A percentile compares a stretch with the other conserved stretches of the same genome.
These are phyloP conservation scores for Cryptosporidium sp. DNA, from an alignment of 169 alveolate genomes.

Conservation along the genomic window DNA sequence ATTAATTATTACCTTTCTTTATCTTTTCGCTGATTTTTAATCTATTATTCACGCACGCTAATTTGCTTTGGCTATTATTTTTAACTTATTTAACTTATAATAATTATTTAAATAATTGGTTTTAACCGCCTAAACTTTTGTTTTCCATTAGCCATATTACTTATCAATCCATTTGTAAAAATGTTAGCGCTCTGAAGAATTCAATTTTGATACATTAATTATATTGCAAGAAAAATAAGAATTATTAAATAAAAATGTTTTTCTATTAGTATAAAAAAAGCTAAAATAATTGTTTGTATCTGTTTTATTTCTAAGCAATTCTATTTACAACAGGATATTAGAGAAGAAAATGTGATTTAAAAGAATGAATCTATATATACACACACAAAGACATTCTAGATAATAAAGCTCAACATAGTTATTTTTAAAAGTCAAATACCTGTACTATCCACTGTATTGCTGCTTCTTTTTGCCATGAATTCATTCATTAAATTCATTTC, in stretches of 20 bases:
- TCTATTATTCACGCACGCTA: background rate
- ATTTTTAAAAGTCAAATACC: background rate
- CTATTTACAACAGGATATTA: too few species aligned
- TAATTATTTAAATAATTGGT: background rate
- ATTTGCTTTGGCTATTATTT: background rate
- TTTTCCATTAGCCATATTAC: background rate
- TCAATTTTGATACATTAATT: too few species aligned
- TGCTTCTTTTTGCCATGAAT: background rate
- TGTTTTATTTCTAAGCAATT: background rate
- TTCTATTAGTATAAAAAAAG: too few species aligned
- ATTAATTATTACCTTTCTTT: background rate
- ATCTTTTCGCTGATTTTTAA: background rate
- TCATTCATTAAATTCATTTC: background rate
- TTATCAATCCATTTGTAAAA: background rate
- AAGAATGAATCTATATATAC: background rate
- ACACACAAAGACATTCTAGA: too few species aligned
- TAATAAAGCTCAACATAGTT: background rate
- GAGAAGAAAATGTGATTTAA: background rate
- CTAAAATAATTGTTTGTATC: too few species aligned
- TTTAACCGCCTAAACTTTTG: conserved; percentile 1
- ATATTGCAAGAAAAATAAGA: too few species aligned
- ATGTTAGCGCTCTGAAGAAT: conserved; percentile 1
- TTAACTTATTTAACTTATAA: background rate
- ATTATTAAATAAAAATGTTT: too few species aligned
- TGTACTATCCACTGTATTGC: background rate